Evolutionary conservation across 345 rosid genomes (phyloP).

Genomic region (Populus davidiana): DNA sequence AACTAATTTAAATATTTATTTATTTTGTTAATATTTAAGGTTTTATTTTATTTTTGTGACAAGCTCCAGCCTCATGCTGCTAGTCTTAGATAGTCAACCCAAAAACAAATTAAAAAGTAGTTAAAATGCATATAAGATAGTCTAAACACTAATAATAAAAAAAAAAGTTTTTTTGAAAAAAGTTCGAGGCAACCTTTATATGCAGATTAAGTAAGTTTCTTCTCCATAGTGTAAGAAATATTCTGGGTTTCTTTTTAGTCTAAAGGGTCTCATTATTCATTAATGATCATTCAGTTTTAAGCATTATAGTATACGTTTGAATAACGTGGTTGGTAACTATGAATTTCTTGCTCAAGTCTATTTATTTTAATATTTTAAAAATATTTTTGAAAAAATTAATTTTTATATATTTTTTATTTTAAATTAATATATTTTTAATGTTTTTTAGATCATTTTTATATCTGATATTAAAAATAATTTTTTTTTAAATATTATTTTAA

Average conservation of each 20-base stretch:
- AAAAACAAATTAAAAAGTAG: not conserved
- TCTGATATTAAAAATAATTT: no score
- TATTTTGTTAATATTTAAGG: not conserved
- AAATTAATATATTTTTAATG: no score
- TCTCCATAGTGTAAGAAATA: not conserved
- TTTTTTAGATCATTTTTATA: no score
- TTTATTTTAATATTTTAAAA: no score
- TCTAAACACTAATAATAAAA: no score
- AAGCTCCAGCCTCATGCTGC: constrained; percentile 5
- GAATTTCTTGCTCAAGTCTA: not conserved
- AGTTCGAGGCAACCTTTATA: not conserved
- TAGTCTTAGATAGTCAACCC: not conserved
- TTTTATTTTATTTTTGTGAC: not conserved
- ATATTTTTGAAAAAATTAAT: no score
- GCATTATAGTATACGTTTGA: not conserved
- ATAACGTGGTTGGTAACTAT: not conserved
- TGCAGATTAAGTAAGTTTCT: constrained; percentile 19
- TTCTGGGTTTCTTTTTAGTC: not conserved
- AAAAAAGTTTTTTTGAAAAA: not conserved
- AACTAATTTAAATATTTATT: no score
- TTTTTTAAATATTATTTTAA: no score
- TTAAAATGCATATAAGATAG: no score
- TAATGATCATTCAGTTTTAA: not conserved
- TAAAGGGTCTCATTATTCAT: not conserved
- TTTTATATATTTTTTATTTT: no score